These are phyloP conservation scores for Trichopus zeylanicus DNA, from an alignment of 116 monocot genomes.

Conservation along the genomic window DNA sequence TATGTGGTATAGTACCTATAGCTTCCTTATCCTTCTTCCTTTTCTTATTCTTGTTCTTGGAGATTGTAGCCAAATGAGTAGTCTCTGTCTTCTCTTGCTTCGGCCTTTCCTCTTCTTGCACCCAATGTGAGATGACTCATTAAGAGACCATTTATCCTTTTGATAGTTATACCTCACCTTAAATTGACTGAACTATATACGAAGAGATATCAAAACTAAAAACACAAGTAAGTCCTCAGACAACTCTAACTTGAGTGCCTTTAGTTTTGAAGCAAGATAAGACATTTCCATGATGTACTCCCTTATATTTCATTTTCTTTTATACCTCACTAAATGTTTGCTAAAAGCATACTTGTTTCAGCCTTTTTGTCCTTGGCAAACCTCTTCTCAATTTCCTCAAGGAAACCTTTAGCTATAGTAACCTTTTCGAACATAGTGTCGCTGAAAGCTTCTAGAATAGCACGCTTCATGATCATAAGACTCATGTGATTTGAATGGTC, in stretches of 20 bases:
- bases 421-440: constrained; percentile 5
- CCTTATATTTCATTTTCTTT: constrained; percentile 8
- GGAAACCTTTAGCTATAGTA: constrained; percentile 7
- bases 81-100: constrained; percentile 1
- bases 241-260: constrained; percentile 14
- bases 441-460: constrained; percentile 11
- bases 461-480: constrained; percentile 24
- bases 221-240: constrained; percentile 12
- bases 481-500: constrained; percentile 15
- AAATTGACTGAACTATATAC: background rate
- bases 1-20: background rate
- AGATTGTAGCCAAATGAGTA: background rate
- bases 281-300: constrained; percentile 33
- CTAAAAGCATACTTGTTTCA: background rate
- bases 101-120: constrained; percentile 4
- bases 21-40: background rate
- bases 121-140: background rate
- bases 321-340: constrained; percentile 9
- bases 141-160: background rate
- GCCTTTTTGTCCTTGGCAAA: constrained; percentile 18
- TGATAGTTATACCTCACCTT: background rate
- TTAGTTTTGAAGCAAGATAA: constrained; percentile 19
- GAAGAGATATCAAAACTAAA: constrained; percentile 12
- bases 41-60: background rate
- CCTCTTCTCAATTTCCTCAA: constrained; percentile 15